Conservation (phyloP, 1,284 basidiomycete species). For the Pisolithus thermaeus region DNA sequence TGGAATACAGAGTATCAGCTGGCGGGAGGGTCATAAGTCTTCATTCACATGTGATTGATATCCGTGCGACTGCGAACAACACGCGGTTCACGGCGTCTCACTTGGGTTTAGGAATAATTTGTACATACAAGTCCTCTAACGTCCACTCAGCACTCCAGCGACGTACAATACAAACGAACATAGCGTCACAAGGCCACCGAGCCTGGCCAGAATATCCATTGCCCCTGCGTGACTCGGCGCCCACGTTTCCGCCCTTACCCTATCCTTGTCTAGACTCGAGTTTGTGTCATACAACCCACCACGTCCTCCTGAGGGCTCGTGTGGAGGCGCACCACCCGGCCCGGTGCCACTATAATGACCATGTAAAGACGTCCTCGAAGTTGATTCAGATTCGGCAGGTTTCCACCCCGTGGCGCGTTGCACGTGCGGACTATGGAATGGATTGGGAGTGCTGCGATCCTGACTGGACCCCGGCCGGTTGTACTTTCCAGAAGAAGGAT, state of each 20-base stretch:
- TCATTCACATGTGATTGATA: neutral
- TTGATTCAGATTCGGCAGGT: neutral
- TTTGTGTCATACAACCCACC: neutral
- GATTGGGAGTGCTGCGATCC: neutral
- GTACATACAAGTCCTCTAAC: neutral
- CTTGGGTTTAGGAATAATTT: neutral
- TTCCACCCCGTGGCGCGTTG: conserved; percentile 8
- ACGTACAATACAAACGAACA: neutral
- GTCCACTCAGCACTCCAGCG: neutral
- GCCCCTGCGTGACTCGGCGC: neutral
- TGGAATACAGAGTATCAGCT: too few relatives aligned
- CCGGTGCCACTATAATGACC: neutral
- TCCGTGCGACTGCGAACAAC: too few relatives aligned
- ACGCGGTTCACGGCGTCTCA: too few relatives aligned
- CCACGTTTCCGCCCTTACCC: neutral
- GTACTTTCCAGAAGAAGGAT: neutral
- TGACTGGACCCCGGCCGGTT: neutral
- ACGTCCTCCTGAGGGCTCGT: neutral
- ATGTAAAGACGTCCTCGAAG: neutral
- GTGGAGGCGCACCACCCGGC: neutral
- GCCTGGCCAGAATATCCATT: neutral
- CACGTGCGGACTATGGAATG: conserved; percentile 9
- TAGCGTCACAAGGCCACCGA: neutral
- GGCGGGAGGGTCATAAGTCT: too few relatives aligned
- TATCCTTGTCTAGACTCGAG: neutral